These are phyloP conservation scores for Entomortierella parvispora DNA, from an alignment of 192 early-diverging fungal genomes.

Conservation along the genomic window DNA sequence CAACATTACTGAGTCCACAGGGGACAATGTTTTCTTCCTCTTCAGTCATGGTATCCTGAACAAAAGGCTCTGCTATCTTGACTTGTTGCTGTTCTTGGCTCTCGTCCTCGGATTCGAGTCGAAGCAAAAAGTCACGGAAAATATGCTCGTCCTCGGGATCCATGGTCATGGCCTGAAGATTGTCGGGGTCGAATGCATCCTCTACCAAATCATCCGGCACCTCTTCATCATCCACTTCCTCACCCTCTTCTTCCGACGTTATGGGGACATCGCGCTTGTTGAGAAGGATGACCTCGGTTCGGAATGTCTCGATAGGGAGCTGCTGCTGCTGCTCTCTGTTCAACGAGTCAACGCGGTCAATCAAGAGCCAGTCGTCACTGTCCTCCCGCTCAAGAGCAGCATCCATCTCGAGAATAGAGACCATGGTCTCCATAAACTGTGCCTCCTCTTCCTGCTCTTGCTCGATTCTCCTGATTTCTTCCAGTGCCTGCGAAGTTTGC, in stretches of 20 bases:
- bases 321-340: neutral
- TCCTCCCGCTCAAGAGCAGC: neutral
- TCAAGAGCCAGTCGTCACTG: neutral
- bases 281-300: too few species aligned
- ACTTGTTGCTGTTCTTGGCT: neutral
- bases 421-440: too few species aligned
- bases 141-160: constrained; percentile 53
- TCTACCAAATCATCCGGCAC: constrained; percentile 8
- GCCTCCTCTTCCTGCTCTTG: too few species aligned
- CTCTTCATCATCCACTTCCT: neutral
- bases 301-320: too few species aligned
- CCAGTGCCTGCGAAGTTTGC: too few species aligned
- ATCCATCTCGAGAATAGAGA: too few species aligned
- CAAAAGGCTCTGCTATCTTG: neutral
- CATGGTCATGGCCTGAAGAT: constrained; percentile 39
- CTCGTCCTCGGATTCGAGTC: constrained; percentile 21
- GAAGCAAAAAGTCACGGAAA: constrained; percentile 35
- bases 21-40: constrained; percentile 6
- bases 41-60: neutral
- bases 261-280: too few species aligned
- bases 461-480: too few species aligned
- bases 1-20: neutral
- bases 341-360: neutral
- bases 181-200: constrained; percentile 9
- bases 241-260: neutral